Base-by-base conservation (phyloP, 2,329 filamentous ascomycete species). In the Talaromyces sp. region DNA sequence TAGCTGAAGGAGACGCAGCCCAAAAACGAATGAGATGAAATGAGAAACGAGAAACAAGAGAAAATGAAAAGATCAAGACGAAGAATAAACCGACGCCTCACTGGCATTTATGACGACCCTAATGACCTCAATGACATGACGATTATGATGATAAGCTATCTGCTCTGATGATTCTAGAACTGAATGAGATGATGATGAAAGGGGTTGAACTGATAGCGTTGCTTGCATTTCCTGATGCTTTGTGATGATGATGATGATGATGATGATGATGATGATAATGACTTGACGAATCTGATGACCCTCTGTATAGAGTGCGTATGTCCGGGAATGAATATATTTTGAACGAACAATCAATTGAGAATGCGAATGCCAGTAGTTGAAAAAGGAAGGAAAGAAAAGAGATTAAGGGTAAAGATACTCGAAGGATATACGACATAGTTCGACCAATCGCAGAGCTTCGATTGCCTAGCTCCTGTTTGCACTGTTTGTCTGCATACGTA, bases 51-150 rank as follows among this genome's bases (percentile, higher is more conserved):
- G 54, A 63, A 39, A 56, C 35, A 10, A 37, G 35, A 57, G 35
- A 57, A 57, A 24, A 27, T n/a, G 19, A 45, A 45, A 45, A 45
- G 37, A 66, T 31, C 24, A 50, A n/a, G 56, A 33, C 54, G 19
- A 64, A 33, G 54, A 50, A 50, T 62, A 66, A 47, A 63, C 48
- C 27, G 48, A 63, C 47, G 64, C 64, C 64, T 60, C 64, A 63
- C 60, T 60, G 64, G 64, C 64, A 61, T 61, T 66, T 58, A 64
- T 61, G 33, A 67, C 56, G 66, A 67, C 56, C 31, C 33, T 66
- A 27, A 66, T 59, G 64, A 67, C 41, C 43, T 11, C 35, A 22
- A 65, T 61, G 45, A 65, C n/a, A 41, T 9, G 39, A 47, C 22
- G 24, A 48, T 19, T 22, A 43, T 50, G 58, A 60, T 48, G 43